Evolutionary conservation across 805 yeast genomes (phyloP), one percentile per base, ranked within the genome.

Genomic region (Monosporozyma yasuniensis): DNA sequence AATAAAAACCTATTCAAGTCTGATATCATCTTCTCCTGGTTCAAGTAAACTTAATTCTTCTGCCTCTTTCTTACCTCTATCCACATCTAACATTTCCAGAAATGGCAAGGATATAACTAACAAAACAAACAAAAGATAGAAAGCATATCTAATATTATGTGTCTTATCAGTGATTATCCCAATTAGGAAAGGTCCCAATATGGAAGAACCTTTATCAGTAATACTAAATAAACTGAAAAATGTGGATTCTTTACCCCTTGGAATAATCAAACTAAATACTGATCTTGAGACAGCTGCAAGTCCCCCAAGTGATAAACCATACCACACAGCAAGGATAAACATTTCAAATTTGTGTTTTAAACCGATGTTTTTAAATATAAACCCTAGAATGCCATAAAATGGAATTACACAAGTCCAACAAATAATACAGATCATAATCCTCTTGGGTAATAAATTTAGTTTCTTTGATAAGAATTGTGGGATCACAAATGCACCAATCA

Each of bases 141-240:
- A 86, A 12, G 88, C 77, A 59, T 83, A 80, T 44, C 93, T 71
- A 48, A 85, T 82, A 52, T 84, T 81, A 61, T 85, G 91, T 0
- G 88, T 83, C 50, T 68, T 68, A 65, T 86, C 89, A 3, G 86
- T 81, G 46, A 86, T 76, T 52, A 84, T 51, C 0, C 89, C 93
- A n/a, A 85, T 79, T 19, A 84, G 57, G 4, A 81, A 66, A 0
- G 95, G 93, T 0, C 95, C 93, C 27, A 85, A 55, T 3, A 85
- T 77, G 0, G 87, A 80, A 4, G 87, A 81, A 2, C 93, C 91
- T 60, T 86, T 85, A 64, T 85, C 93, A 1, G 95, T 86, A 38
- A 85, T 80, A 39, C 86, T 77, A 64, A 81, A 86, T 42, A 85
- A 68, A 12, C 91, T 83, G 66, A 86, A 85, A 60, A 84, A 85